These are phyloP conservation scores for Zopfochytrium polystomum DNA, from an alignment of 371 early-diverging fungal genomes.

Conservation along the genomic window DNA sequence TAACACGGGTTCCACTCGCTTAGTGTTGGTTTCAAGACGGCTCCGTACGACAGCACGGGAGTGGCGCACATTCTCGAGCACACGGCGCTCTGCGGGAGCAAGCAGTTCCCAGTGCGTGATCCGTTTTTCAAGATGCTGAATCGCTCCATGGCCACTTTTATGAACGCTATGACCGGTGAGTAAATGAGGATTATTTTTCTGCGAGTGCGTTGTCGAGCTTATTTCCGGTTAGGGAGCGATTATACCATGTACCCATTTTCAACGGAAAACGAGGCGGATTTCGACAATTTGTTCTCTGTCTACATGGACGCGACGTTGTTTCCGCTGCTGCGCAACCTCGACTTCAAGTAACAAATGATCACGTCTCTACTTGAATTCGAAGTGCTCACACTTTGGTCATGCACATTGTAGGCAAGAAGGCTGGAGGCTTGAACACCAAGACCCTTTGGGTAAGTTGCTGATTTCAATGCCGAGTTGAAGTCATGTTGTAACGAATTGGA, in stretches of 20 bases:
- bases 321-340: slow-evolving; percentile 72
- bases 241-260: slow-evolving; percentile 93
- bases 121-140: slow-evolving; percentile 98
- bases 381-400: slow-evolving; percentile 34
- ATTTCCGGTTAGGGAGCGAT: slow-evolving; percentile 61
- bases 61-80: slow-evolving; percentile 96
- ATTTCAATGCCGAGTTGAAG: neutral
- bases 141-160: slow-evolving; percentile 91
- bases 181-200: neutral
- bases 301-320: slow-evolving; percentile 90
- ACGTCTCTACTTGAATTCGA: neutral
- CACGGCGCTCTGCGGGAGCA: slow-evolving; percentile 86
- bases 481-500: slow-evolving; percentile 28
- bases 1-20: neutral
- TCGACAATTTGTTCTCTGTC: slow-evolving; percentile 80
- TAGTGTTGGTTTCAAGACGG: slow-evolving; percentile 84
- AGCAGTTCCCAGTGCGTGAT: slow-evolving; percentile 87
- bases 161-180: slow-evolving; percentile 92
- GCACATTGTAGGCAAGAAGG: too few species aligned
- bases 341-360: slow-evolving; percentile 67
- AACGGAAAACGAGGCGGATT: slow-evolving; percentile 83
- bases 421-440: slow-evolving; percentile 87
- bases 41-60: slow-evolving; percentile 78
- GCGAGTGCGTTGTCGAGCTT: neutral
- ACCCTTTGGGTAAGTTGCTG: slow-evolving; percentile 54